phyloP scores from a whole-genome alignment of 306 rosid species.

The Dalbergia cultrata region DNA sequence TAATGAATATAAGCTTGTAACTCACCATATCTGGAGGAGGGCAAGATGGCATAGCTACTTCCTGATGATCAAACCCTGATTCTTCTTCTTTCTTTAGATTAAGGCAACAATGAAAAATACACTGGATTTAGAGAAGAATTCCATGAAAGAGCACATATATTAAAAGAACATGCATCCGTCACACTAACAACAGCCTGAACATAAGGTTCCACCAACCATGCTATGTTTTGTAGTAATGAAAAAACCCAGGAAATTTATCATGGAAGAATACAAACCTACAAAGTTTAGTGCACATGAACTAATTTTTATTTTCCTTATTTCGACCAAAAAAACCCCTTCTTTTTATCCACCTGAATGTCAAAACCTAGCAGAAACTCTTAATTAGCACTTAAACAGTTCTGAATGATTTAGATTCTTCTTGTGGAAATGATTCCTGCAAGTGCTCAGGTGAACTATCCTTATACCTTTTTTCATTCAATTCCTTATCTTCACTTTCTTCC shows the following conservation, averaged over 20 bases:
- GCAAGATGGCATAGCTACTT: slow-evolving; percentile 71
- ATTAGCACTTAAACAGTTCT: slow-evolving; percentile 22
- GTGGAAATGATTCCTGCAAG: neutral
- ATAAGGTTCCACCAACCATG: slow-evolving; percentile 25
- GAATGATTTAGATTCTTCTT: neutral
- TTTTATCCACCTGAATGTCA: neutral
- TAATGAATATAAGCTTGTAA: slow-evolving; percentile 41
- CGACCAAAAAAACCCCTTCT: neutral
- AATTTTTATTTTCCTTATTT: neutral
- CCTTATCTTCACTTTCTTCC: neutral
- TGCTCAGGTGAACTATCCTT: neutral
- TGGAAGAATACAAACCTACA: slow-evolving; percentile 39
- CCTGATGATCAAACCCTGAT: slow-evolving; percentile 77
- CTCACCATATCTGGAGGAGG: slow-evolving; percentile 81
- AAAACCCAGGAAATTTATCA: slow-evolving; percentile 2
- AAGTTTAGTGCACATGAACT: slow-evolving; percentile 42
- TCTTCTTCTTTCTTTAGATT: slow-evolving; percentile 81
- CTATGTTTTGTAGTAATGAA: neutral
- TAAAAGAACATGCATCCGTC: slow-evolving; percentile 7
- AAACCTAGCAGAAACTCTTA: slow-evolving; percentile 10
- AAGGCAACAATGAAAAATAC: slow-evolving; percentile 45
- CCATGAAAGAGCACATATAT: slow-evolving; percentile 9
- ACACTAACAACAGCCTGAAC: slow-evolving; percentile 22
- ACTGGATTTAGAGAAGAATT: slow-evolving; percentile 28
- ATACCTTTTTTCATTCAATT: neutral